Base-by-base conservation (phyloP, 768 basidiomycete genomes). In the Rhodotorula graminis region DNA sequence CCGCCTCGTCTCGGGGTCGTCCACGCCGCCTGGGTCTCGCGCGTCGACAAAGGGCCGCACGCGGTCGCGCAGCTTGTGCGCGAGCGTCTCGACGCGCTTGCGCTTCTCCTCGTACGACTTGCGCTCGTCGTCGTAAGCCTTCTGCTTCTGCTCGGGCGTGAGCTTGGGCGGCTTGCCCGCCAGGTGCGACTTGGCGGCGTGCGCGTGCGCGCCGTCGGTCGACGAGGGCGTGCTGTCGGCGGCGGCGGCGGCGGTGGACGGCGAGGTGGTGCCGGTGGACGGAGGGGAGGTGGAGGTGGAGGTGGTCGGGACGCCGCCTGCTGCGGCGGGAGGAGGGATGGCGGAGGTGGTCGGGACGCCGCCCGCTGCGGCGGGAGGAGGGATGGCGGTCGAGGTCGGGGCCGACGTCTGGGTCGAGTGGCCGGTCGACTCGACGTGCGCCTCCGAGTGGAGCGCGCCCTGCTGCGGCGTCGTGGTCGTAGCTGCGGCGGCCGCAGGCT, bases 41-140 rank as follows among this genome's bases (percentile, higher is more conserved):
- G 94, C 93, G 77, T 93, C 90, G 31, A 98, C 91, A 78, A 93
- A 92, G 56, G 94, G 93, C 73, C 93, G 83, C 71, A 98, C 81
- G 18, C 94, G 84, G 73, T 95, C 92, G 61, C 88, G 82, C 79
- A 97, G 85, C 83, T 96, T 95, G 68, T 85, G 81, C 44, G 89
- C 87, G 58, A 99, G 83, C 79, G 82, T 84, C 75, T 87, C 84
- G 69, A 98, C 86, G 49, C 96, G 88, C 75, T 85, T 87, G 77
- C 89, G 87, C 86, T 92, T 87, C 61, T 85, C 89, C 81, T 88
- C 89, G 74, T 64, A 72, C 55, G 63, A 47, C 46, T 87, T 86
- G 70, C 91, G 86, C 80, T 92, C 90, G 65, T 84, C 85, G 65
- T 96, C 93, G 66, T 94, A 86, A 72, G 88, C 90, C 40, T 88